phyloP scores from a whole-genome alignment of 768 basidiomycete genomes.

The Tricholoma flavovirens region DNA sequence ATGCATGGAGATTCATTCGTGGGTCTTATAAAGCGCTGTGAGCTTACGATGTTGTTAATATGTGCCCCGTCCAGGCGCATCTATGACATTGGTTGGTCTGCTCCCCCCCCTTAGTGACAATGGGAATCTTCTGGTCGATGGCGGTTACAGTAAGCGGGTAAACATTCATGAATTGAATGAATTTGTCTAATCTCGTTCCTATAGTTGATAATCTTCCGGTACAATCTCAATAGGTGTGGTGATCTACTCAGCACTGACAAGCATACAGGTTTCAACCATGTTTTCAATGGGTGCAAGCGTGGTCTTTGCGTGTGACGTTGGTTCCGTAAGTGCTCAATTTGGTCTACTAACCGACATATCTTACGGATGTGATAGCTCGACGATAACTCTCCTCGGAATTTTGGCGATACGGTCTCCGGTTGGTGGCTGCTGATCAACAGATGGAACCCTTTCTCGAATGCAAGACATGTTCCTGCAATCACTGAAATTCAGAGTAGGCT shows the following conservation, averaged over 20 bases:
- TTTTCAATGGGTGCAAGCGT: constrained; percentile 84
- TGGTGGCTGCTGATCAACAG: constrained; percentile 94
- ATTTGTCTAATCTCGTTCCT: constrained; percentile 7
- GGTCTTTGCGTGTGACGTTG: constrained; percentile 93
- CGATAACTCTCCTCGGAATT: constrained; percentile 91
- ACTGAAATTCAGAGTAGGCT: constrained; percentile 92
- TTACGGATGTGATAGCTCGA: constrained; percentile 51
- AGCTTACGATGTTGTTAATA: constrained; percentile 7
- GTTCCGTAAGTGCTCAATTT: constrained; percentile 49
- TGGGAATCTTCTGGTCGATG: constrained; percentile 88
- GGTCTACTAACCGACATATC: background rate
- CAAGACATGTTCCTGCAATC: constrained; percentile 75
- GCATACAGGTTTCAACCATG: constrained; percentile 76
- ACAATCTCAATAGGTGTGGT: constrained; percentile 14
- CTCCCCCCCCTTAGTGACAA: constrained; percentile 93
- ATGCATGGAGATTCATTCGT: constrained; percentile 95
- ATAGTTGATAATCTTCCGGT: constrained; percentile 88
- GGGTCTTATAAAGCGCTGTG: constrained; percentile 14
- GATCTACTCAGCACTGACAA: constrained; percentile 2
- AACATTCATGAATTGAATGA: background rate
- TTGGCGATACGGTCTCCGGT: constrained; percentile 92
- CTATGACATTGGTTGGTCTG: constrained; percentile 95
- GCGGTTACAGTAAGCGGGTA: constrained; percentile 66
- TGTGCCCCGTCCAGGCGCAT: constrained; percentile 57
- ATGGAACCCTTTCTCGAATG: constrained; percentile 86